Percentiles rank a stretch among this genome's conserved stretches.
Conservation (phyloP, 1,284 basidiomycete species). For the Hypsizygus ulmarius region DNA sequence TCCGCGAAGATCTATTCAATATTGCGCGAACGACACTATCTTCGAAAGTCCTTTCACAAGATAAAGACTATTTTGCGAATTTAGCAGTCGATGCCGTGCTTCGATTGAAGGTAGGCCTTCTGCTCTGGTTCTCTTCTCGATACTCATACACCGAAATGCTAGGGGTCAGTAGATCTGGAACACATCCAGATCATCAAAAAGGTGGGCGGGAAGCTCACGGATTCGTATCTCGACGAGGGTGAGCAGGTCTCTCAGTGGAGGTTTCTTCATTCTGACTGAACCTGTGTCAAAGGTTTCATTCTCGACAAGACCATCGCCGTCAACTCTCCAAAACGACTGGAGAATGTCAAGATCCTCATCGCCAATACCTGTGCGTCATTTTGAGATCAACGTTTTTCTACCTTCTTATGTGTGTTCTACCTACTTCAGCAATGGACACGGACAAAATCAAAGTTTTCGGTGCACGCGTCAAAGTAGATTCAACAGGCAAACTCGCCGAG, state of each 20-base stretch:
- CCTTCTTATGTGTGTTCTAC: slow-evolving; percentile 1
- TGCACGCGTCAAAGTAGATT: slow-evolving; percentile 92
- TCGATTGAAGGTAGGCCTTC: slow-evolving; percentile 70
- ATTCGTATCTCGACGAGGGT: slow-evolving; percentile 98
- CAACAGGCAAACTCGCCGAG: slow-evolving; percentile 96
- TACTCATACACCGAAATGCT: slow-evolving; percentile 11
- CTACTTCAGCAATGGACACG: slow-evolving; percentile 90
- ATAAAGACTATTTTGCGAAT: slow-evolving; percentile 99
- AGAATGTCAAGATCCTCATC: slow-evolving; percentile 96
- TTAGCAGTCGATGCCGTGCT: slow-evolving; percentile 97
- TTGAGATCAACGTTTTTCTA: slow-evolving; percentile 25
- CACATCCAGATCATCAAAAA: slow-evolving; percentile 99
- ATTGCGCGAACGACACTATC: slow-evolving; percentile 96
- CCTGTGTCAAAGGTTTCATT: slow-evolving; percentile 75
- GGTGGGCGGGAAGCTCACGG: slow-evolving; percentile 96
- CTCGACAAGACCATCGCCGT: slow-evolving; percentile 95
- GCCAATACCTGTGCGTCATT: slow-evolving; percentile 81
- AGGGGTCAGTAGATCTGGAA: slow-evolving; percentile 95
- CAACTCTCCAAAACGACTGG: slow-evolving; percentile 92
- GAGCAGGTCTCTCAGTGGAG: slow-evolving; percentile 15
- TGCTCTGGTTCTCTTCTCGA: neutral
- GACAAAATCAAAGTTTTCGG: slow-evolving; percentile 99
- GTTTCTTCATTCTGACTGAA: slow-evolving; percentile 1
- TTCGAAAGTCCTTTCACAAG: slow-evolving; percentile 94
- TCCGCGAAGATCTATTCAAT: slow-evolving; percentile 91